phyloP scores from a whole-genome alignment of 345 rosid species.

The Reutealis trisperma region DNA sequence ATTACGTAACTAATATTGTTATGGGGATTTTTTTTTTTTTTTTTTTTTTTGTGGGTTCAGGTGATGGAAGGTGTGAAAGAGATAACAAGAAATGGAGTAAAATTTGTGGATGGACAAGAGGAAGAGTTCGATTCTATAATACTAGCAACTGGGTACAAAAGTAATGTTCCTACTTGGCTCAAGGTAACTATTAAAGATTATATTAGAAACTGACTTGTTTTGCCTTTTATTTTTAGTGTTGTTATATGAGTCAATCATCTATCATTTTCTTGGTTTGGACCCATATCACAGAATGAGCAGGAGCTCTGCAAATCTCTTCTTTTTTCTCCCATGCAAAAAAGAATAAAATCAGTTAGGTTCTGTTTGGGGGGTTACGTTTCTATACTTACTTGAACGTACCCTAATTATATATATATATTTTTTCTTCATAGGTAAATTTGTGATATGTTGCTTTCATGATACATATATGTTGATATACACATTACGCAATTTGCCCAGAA shows the following conservation, averaged over 20 bases:
- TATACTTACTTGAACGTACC: slow-evolving; percentile 12
- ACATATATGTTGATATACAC: not conserved
- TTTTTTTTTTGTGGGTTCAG: slow-evolving; percentile 30
- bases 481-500: slow-evolving; percentile 17
- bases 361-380: slow-evolving; percentile 26
- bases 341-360: slow-evolving; percentile 31
- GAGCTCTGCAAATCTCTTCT: slow-evolving; percentile 38
- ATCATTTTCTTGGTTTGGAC: slow-evolving; percentile 46
- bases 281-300: slow-evolving; percentile 28
- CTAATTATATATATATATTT: not conserved
- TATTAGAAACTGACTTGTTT: not conserved
- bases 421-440: not conserved
- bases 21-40: too few relatives aligned
- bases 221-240: slow-evolving; percentile 27
- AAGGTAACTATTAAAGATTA: slow-evolving; percentile 41
- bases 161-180: slow-evolving; percentile 93
- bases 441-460: slow-evolving; percentile 25
- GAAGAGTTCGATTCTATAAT: slow-evolving; percentile 71
- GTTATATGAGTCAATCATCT: slow-evolving; percentile 41
- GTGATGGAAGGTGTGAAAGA: slow-evolving; percentile 69
- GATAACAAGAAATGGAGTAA: slow-evolving; percentile 64
- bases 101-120: slow-evolving; percentile 80
- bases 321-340: slow-evolving; percentile 45
- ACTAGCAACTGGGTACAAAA: slow-evolving; percentile 88
- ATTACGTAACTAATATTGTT: too few relatives aligned